Percentiles rank a stretch among this genome's conserved stretches.
Evolutionary conservation across 352 stramenopile genomes (phyloP).

Genomic region (Hyaloperonospora brassicae): DNA sequence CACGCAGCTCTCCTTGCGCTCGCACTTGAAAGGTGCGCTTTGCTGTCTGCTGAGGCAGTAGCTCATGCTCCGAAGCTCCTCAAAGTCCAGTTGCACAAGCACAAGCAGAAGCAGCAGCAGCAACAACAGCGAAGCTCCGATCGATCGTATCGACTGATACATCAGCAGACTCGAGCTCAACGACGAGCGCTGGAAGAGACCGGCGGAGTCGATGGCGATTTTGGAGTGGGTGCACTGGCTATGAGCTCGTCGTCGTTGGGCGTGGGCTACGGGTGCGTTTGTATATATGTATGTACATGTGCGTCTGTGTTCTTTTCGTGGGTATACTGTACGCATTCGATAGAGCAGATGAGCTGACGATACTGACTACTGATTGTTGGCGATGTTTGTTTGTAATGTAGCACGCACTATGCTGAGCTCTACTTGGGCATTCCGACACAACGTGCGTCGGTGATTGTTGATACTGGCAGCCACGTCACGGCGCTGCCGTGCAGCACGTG

Average conservation of each 20-base stretch:
- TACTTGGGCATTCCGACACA: conserved; percentile 73
- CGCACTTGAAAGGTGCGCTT: conserved; percentile 1
- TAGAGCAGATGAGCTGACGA: not conserved
- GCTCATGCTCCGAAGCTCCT: conserved; percentile 10
- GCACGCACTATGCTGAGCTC: conserved; percentile 79
- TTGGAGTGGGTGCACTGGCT: conserved; percentile 27
- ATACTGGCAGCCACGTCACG: conserved; percentile 77
- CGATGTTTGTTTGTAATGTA: conserved; percentile 19
- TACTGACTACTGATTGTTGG: conserved; percentile 3
- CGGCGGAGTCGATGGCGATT: conserved; percentile 7
- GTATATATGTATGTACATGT: no score
- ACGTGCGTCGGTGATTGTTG: conserved; percentile 77
- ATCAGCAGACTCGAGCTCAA: conserved; percentile 44
- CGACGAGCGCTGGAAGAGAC: conserved; percentile 25
- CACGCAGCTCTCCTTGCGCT: conserved; percentile 10
- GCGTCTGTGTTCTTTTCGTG: not conserved
- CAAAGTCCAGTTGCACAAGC: conserved; percentile 22
- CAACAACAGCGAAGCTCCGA: conserved; percentile 13
- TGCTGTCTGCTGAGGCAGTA: not conserved
- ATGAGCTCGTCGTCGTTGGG: conserved; percentile 57
- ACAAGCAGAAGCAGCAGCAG: no score
- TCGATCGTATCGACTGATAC: conserved; percentile 12
- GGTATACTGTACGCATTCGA: not conserved
- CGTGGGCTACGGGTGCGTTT: conserved; percentile 54
- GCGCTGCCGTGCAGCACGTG: conserved; percentile 69